Percentiles rank a stretch among this genome's conserved stretches.
Evolutionary conservation across 108 stramenopile species (phyloP).

Genomic region (Stephanodiscus triporus): DNA sequence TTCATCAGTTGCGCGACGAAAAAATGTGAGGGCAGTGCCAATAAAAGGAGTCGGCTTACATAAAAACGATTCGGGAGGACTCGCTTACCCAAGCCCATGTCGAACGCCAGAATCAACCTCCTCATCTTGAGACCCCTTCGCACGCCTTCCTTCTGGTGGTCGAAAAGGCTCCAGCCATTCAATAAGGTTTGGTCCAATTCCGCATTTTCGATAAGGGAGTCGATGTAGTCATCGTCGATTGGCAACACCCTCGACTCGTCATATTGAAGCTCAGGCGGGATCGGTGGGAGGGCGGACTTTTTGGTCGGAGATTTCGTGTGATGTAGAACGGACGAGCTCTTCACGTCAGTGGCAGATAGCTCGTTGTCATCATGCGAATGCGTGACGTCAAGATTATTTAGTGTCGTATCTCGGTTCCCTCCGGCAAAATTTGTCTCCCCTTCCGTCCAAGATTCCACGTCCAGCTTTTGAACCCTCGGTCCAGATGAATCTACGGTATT

Average conservation of each 20-base stretch:
- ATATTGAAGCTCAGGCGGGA: conserved; percentile 39
- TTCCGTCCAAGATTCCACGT: neutral
- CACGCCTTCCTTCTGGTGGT: conserved; percentile 79
- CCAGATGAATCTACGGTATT: neutral
- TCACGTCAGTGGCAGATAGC: neutral
- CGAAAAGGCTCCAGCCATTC: conserved; percentile 82
- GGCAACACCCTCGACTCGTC: conserved; percentile 30
- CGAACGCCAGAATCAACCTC: conserved; percentile 79
- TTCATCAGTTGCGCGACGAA: too few species aligned
- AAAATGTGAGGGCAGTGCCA: neutral
- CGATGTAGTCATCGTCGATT: conserved; percentile 34
- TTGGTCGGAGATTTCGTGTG: conserved; percentile 2
- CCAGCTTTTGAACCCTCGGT: neutral
- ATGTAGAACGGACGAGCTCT: neutral
- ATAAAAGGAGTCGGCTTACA: too few species aligned
- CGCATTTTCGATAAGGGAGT: conserved; percentile 64
- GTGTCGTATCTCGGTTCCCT: neutral
- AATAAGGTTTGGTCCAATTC: conserved; percentile 51
- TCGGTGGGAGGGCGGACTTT: conserved; percentile 22
- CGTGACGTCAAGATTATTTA: neutral
- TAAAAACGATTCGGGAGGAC: neutral
- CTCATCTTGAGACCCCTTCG: conserved; percentile 62
- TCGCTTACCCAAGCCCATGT: conserved; percentile 69
- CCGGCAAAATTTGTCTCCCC: neutral
- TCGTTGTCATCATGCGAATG: neutral